Evolutionary conservation across 2,329 filamentous ascomycete genomes (phyloP), one percentile per base, ranked within the genome.

Genomic region (Colletotrichum sp.): DNA sequence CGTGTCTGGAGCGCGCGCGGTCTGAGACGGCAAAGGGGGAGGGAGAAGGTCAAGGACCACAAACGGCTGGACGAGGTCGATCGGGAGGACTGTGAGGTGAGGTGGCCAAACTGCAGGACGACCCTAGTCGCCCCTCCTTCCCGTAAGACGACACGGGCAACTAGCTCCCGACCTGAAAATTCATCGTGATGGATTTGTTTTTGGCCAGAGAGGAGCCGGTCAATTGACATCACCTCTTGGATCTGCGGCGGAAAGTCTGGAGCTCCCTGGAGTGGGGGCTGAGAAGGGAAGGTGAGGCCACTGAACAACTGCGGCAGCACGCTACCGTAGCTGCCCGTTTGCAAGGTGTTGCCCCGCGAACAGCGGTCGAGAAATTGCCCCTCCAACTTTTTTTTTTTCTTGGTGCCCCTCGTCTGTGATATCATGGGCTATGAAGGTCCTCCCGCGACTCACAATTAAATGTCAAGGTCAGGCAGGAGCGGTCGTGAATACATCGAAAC

Each of bases 301-400:
- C 55, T 39, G 71, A 66, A 32, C 1, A 39, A 21, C 18, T 39
- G 62, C 62, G 62, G 52, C 34, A 30, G 62, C 30, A 64, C 64
- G 44, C 64, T 30, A 55, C 64, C 30, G 66, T 28, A 28, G 16
- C 62, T 62, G 70, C 55, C 69, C 74, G 70, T 73, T 73, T 73
- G 74, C 55, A 32, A 34, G 69, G 73, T 72, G 73, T 71, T 71
- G 71, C 71, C 71, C 72, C 68, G 72, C 59, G 68, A 75, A 71
- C 71, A 69, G 64, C 57, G 34, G 59, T 16, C 34, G 30, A 39
- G 26, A 24, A 26, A 72, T 24, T 75, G 34, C 72, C 72, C 72
- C 72, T 75, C 72, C 63, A 72, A 49, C 44, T 74, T 55, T 21
- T 57, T 65, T 65, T 28, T 55, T 55, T 52, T 64, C 8, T 4